Evolutionary conservation across 768 basidiomycete species (phyloP), one percentile per base, ranked within the genome.

Genomic region (Boletus sp.): DNA sequence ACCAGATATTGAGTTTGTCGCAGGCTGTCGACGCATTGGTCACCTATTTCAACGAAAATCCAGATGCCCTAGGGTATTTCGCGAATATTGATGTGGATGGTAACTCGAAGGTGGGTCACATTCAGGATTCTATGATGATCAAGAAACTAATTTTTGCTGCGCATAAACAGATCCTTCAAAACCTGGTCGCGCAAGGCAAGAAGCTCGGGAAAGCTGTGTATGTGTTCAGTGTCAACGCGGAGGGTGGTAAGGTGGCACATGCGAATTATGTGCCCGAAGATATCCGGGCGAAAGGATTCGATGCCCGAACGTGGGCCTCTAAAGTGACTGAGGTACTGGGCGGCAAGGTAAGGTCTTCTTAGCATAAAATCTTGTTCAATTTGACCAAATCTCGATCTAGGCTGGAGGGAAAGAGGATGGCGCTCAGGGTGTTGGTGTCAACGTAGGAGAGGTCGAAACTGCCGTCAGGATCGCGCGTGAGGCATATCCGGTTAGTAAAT

Each of bases 391-490:
- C 28, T 55, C 39, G 30, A 57, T 53, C 52, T 55, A 94, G 92
- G 93, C 93, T 50, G 97, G 97, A 53, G 97, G 97, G 14, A 98
- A 95, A 73, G 92, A 92, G 57, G 97, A 98, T 37, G 81, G 83
- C 54, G 89, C 90, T 2, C 93, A 95, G 67, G 97, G 97, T 28
- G 85, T 96, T 14, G 97, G 97, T 32, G 73, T 77, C 4, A 80
- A 91, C 58, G 71, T 80, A 1, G 73, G 72, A 28, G 86, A 82
- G 72, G 73, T 93, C 3, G 74, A 80, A 15, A 90, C 89, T 57
- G 94, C 91, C 1, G 63, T 93, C 18, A 67, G 64, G 54, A 76
- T 78, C 24, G 92, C 90, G 4, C 74, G 75, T 59, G 67, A 75
- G 49, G 79, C 63, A 39, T 80, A 73, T 61, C 62, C 50, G 30